Evolutionary conservation across 2,329 filamentous ascomycete genomes (phyloP).

Genomic region (Trematosphaeria pertusa): DNA sequence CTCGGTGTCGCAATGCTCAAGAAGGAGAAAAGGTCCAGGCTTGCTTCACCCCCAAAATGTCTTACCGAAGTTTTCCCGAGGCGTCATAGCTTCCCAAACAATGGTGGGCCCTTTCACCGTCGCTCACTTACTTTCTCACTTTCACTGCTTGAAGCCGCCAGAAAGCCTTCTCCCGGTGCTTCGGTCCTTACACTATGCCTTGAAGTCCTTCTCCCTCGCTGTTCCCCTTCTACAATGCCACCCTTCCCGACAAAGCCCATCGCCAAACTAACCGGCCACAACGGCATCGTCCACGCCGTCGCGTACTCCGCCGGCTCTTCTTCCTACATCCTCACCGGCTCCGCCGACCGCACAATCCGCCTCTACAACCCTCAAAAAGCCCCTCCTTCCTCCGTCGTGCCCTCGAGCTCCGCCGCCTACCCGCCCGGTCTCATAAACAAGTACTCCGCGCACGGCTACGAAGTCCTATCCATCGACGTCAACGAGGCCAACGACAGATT

Average conservation of each 20-base stretch:
- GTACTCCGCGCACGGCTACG: constrained; percentile 90
- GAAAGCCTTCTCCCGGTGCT: too few relatives aligned
- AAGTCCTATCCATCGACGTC: constrained; percentile 82
- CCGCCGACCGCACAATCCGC: constrained; percentile 81
- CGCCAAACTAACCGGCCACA: constrained; percentile 51
- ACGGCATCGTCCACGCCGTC: constrained; percentile 57
- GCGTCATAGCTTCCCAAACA: constrained; percentile 26
- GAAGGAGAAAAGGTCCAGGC: too few relatives aligned
- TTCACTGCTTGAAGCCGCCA: too few relatives aligned
- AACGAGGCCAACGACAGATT: constrained; percentile 80
- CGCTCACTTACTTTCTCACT: constrained; percentile 4
- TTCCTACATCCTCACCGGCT: constrained; percentile 77
- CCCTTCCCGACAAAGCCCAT: constrained; percentile 51
- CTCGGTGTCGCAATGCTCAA: too few relatives aligned
- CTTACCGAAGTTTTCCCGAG: constrained; percentile 20
- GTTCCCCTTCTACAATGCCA: constrained; percentile 32
- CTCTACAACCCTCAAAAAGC: constrained; percentile 79
- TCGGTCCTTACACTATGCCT: too few relatives aligned
- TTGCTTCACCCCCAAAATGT: constrained; percentile 27
- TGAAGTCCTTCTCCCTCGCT: constrained; percentile 20
- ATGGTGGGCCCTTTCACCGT: constrained; percentile 6
- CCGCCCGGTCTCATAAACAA: constrained; percentile 74
- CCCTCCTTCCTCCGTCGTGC: constrained; percentile 43
- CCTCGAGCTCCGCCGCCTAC: constrained; percentile 30
- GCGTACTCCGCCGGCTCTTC: constrained; percentile 58